Conservation (phyloP, 352 stramenopile species). For the Phytophthora agathidicida region DNA sequence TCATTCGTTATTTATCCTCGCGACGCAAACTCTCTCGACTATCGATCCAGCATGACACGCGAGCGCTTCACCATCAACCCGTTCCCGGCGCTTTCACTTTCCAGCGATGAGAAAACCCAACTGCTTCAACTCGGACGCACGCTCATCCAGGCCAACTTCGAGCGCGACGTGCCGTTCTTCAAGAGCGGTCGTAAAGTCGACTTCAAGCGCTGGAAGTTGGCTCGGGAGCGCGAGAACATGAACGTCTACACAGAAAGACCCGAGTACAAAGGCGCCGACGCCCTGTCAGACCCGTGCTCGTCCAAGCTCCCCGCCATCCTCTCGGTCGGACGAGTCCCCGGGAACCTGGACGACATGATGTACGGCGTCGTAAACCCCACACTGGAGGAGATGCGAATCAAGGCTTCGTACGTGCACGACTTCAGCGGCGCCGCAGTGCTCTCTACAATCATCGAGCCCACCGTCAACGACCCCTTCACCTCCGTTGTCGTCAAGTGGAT, state of each 20-base stretch:
- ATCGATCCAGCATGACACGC: conserved; percentile 1
- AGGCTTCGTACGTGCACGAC: too few relatives aligned
- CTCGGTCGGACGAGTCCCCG: too few relatives aligned
- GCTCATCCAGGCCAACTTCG: conserved; percentile 20
- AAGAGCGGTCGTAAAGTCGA: conserved; percentile 32
- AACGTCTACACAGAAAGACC: conserved; percentile 23
- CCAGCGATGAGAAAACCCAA: conserved; percentile 14
- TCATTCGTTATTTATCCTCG: conserved; percentile 6
- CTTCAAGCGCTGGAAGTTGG: conserved; percentile 21
- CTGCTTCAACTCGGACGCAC: conserved; percentile 15
- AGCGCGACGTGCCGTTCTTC: conserved; percentile 25
- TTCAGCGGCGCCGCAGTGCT: conserved; percentile 28
- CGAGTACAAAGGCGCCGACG: conserved; percentile 4
- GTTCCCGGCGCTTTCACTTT: conserved; percentile 23
- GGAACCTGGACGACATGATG: too few relatives aligned
- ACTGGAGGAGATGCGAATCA: too few relatives aligned
- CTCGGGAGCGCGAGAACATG: conserved; percentile 19
- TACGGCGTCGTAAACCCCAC: too few relatives aligned
- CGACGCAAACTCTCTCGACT: background rate
- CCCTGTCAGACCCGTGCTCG: conserved; percentile 6
- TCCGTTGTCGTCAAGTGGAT: conserved; percentile 42
- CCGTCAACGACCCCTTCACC: conserved; percentile 16
- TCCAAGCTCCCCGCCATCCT: too few relatives aligned
- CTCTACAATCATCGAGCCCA: conserved; percentile 26
- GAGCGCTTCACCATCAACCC: conserved; percentile 29